phyloP scores from a whole-genome alignment of 768 basidiomycete species.

The Cystofilobasidium macerans region DNA sequence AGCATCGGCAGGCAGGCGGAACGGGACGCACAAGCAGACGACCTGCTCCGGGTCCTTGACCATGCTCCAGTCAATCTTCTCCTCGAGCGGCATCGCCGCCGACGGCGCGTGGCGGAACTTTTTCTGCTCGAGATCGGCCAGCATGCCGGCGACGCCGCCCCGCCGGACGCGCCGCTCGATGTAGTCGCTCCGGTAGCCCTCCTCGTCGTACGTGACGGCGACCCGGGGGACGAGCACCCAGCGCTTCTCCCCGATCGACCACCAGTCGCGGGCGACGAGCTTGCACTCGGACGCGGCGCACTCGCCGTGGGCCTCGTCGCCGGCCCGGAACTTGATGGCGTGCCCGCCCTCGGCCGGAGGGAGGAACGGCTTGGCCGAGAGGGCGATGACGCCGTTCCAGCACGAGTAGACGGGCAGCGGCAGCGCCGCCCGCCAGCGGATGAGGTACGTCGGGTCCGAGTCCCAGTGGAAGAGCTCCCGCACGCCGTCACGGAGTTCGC shows the following conservation, averaged over 20 bases:
- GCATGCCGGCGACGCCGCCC: constrained; percentile 24
- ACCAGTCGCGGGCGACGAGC: constrained; percentile 24
- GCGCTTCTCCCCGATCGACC: constrained; percentile 16
- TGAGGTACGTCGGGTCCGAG: constrained; percentile 12
- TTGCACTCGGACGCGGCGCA: constrained; percentile 27
- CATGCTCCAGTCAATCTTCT: constrained; percentile 25
- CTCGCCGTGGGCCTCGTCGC: constrained; percentile 13
- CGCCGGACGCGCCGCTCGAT: constrained; percentile 23
- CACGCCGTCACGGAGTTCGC: constrained; percentile 25
- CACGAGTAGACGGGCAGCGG: constrained; percentile 26
- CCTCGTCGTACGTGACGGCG: constrained; percentile 25
- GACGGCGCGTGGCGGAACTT: constrained; percentile 17
- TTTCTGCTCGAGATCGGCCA: constrained; percentile 10
- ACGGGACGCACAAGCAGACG: constrained; percentile 14
- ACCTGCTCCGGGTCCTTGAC: constrained; percentile 25
- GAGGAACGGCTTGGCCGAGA: constrained; percentile 24
- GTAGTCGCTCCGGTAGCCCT: constrained; percentile 15
- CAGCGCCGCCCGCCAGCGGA: constrained; percentile 22
- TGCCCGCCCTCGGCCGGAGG: constrained; percentile 16
- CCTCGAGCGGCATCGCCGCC: constrained; percentile 20
- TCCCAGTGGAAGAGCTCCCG: constrained; percentile 27
- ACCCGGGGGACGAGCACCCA: constrained; percentile 26
- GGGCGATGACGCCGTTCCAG: constrained; percentile 26
- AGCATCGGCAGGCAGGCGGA: neutral
- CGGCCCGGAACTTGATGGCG: constrained; percentile 21